A percentile compares a stretch with the other conserved stretches of the same genome.
Evolutionary conservation across 192 early-diverging fungal genomes (phyloP).

Genomic region (Kickxella alabastrina): DNA sequence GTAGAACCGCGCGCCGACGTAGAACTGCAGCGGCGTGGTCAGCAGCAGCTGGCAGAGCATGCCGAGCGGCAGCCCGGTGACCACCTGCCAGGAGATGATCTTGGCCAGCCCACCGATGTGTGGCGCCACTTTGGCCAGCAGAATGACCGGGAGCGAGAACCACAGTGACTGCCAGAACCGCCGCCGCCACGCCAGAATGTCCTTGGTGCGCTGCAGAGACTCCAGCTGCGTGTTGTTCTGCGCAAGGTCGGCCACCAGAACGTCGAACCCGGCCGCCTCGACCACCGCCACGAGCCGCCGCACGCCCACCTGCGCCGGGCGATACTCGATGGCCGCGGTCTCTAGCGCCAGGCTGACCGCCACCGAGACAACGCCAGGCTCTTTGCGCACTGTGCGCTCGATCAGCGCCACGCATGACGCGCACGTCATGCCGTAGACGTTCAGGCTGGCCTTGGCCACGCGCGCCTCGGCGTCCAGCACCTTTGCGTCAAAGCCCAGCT

Average conservation of each 20-base stretch:
- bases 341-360: constrained; percentile 77
- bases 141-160: constrained; percentile 79
- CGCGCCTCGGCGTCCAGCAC: constrained; percentile 49
- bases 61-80: constrained; percentile 65
- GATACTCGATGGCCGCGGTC: constrained; percentile 68
- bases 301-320: constrained; percentile 60
- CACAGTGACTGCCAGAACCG: constrained; percentile 62
- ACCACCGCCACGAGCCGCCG: constrained; percentile 78
- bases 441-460: constrained; percentile 60
- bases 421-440: constrained; percentile 94
- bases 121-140: constrained; percentile 56
- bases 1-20: constrained; percentile 78
- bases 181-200: constrained; percentile 76
- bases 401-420: constrained; percentile 75
- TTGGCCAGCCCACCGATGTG: constrained; percentile 22
- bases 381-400: constrained; percentile 53
- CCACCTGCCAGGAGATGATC: constrained; percentile 35
- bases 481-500: constrained; percentile 70
- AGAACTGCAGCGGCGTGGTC: constrained; percentile 93
- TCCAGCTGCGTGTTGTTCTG: constrained; percentile 79
- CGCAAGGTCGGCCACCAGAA: constrained; percentile 59
- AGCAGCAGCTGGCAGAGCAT: constrained; percentile 66
- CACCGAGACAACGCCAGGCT: constrained; percentile 55
- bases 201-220: constrained; percentile 77
- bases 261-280: constrained; percentile 78